Conservation (phyloP, 441 rosid genomes). For the Aquilaria agallochum region DNA sequence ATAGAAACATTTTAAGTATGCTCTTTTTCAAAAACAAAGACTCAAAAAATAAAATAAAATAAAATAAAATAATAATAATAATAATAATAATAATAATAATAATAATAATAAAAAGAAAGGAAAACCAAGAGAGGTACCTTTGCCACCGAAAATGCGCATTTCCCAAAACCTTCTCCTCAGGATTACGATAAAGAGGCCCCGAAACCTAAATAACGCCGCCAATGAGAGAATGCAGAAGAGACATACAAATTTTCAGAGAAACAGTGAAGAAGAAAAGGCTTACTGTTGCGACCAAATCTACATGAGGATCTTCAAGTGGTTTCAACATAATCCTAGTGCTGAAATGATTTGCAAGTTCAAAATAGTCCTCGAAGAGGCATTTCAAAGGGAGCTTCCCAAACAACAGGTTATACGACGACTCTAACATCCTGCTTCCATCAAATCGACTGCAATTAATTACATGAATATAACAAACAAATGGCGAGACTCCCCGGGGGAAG, state of each 20-base stretch:
- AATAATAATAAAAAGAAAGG: neutral
- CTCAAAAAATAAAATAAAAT: neutral
- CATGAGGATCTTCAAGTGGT: slow-evolving; percentile 92
- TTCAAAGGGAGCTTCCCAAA: slow-evolving; percentile 85
- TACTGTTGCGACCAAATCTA: slow-evolving; percentile 91
- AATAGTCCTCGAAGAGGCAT: slow-evolving; percentile 84
- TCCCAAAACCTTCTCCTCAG: slow-evolving; percentile 60
- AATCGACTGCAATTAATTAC: no score
- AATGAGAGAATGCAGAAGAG: neutral
- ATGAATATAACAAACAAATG: neutral
- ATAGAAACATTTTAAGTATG: neutral
- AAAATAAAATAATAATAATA: no score
- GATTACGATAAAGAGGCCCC: slow-evolving; percentile 59
- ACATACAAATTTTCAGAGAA: neutral
- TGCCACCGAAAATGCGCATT: slow-evolving; percentile 90
- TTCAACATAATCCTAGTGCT: slow-evolving; percentile 70
- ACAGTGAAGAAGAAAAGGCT: slow-evolving; percentile 16
- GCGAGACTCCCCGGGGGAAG: neutral
- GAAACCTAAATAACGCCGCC: slow-evolving; percentile 42
- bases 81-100: no score
- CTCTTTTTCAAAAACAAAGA: no score
- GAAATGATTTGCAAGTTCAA: slow-evolving; percentile 73
- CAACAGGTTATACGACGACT: slow-evolving; percentile 68
- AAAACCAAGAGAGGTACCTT: slow-evolving; percentile 35
- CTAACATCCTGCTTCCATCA: slow-evolving; percentile 68